phyloP scores from a whole-genome alignment of 1,284 basidiomycete genomes.

The Ustilago hordei region DNA sequence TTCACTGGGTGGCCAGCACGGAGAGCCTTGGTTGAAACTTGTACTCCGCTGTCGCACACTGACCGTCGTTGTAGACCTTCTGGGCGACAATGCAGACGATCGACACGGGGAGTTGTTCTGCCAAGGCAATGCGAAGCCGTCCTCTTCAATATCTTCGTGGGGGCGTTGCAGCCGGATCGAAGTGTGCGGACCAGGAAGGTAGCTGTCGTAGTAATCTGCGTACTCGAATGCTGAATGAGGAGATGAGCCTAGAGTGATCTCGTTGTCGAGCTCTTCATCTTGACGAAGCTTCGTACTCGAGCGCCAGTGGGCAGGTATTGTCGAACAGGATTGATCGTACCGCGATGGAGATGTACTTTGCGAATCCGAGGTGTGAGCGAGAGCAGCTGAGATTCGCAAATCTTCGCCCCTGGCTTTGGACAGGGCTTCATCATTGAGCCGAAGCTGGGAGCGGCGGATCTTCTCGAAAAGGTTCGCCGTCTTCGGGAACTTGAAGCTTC shows the following conservation, averaged over 20 bases:
- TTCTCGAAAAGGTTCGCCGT: constrained; percentile 24
- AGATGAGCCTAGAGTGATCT: constrained; percentile 9
- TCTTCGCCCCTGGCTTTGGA: constrained; percentile 14
- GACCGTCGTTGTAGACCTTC: constrained; percentile 2
- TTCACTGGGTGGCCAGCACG: constrained; percentile 5
- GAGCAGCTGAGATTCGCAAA: background rate
- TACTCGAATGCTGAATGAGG: constrained; percentile 41
- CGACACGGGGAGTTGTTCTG: constrained; percentile 22
- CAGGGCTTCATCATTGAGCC: constrained; percentile 33
- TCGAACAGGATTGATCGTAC: constrained; percentile 10
- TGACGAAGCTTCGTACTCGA: constrained; percentile 9
- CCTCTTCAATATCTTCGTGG: background rate
- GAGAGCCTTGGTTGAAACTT: constrained; percentile 6
- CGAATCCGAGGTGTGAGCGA: background rate
- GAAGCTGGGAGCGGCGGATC: constrained; percentile 34
- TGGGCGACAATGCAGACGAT: constrained; percentile 33
- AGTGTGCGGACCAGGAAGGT: background rate
- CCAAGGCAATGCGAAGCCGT: constrained; percentile 14
- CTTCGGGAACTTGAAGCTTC: constrained; percentile 21
- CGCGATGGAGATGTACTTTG: background rate
- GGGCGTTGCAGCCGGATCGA: background rate
- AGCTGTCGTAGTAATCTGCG: constrained; percentile 26
- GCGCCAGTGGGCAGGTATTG: constrained; percentile 26
- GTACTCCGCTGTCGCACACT: constrained; percentile 34
- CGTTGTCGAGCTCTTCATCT: background rate